Conservation (phyloP, 2,329 filamentous ascomycete species). For the Hypoxylon sp. region DNA sequence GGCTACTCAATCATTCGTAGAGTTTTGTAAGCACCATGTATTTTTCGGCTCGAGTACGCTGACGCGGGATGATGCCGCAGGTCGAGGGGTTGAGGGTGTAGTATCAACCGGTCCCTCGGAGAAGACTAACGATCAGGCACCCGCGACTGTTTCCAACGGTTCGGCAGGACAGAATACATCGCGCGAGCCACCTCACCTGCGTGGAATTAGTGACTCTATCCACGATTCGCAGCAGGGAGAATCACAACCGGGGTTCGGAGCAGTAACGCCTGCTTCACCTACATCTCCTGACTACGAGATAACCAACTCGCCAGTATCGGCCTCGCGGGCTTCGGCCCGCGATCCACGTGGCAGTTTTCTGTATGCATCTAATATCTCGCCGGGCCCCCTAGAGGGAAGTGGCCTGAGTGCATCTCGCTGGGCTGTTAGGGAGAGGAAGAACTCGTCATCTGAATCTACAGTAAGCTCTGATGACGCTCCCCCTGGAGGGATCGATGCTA, state of each 20-base stretch:
- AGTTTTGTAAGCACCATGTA: too few species aligned
- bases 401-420: not conserved
- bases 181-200: not conserved
- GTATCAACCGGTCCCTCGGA: not conserved
- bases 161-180: not conserved
- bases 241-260: not conserved
- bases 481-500: not conserved
- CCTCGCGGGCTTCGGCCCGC: not conserved
- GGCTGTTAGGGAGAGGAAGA: not conserved
- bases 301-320: constrained; percentile 4
- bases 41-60: too few species aligned
- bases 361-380: not conserved
- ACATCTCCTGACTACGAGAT: not conserved
- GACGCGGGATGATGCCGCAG: not conserved
- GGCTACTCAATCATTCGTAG: too few species aligned
- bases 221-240: not conserved
- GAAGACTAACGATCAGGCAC: not conserved
- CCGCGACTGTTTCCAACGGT: not conserved
- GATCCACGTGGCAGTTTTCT: constrained; percentile 18
- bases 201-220: not conserved
- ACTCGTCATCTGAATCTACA: not conserved
- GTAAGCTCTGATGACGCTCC: not conserved
- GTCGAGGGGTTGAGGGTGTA: not conserved
- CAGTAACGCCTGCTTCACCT: not conserved
- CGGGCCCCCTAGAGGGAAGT: not conserved